Evolutionary conservation across 768 basidiomycete species (phyloP), one percentile per base, ranked within the genome.

Genomic region (Phaeotremella fagi): DNA sequence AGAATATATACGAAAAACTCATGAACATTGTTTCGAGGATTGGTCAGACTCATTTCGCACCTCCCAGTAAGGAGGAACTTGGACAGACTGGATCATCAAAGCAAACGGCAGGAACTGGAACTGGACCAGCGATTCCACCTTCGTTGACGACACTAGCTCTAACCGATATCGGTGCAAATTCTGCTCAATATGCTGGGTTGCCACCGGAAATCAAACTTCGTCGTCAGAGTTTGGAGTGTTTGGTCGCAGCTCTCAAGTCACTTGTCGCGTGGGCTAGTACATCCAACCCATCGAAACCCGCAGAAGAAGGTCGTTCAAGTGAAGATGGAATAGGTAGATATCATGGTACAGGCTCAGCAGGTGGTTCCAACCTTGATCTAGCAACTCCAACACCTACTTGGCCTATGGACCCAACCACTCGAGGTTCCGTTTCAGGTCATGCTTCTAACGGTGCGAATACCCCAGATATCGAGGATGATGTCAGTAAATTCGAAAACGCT

Each of bases 21-120:
- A 89, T 98, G 80, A 97, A 97, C 76, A 88, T 97, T 68, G 83
- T 98, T 66, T 91, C 92, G 15, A 95, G 91, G 76, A 84, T 95
- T 53, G 84, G 85, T 15, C 85, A 85, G 23, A 78, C 78, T 5
- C 78, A 79, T 55, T 77, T 76, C 50, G 68, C 74, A 2, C 63
- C 75, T 5, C 70, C 64, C 15, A 57, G 55, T 41, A 76, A 73
- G 44, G 65, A 70, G 25, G 71, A 70, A 42, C 54, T 69, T 26
- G 46, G 52, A 25, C 63, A 71, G 46, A 25, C n/a, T 9, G 64
- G 54, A 42, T 60, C 63, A 22, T 60, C 57, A n/a, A 68, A 68
- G 22, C 60, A 69, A 43, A 46, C 67, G 9, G 56, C 57, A 79
- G 59, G 82, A 82, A 11, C 79, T 61, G 25, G 76, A 75, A 38